A percentile compares a stretch with the other conserved stretches of the same genome.
These are phyloP conservation scores for Mortierella sp. DNA, from an alignment of 371 early-diverging fungal genomes.

Conservation along the genomic window DNA sequence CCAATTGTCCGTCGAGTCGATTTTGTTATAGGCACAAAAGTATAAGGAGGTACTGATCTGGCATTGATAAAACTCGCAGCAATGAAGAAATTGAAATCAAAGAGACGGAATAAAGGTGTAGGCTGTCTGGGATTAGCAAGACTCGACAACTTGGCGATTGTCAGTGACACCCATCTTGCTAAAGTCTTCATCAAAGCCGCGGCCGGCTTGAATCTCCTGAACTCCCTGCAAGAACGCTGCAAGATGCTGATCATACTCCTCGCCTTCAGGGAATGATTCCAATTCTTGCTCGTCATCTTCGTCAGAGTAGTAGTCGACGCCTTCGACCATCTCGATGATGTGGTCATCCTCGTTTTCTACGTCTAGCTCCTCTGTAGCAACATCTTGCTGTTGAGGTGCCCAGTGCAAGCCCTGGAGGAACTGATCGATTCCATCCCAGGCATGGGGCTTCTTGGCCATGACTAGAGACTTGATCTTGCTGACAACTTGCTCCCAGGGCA, in stretches of 20 bases:
- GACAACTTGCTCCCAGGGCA: slow-evolving; percentile 57
- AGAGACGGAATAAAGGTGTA: not conserved
- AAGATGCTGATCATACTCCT: slow-evolving; percentile 47
- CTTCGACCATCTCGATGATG: slow-evolving; percentile 46
- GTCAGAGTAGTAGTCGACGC: slow-evolving; percentile 46
- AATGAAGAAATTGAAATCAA: not conserved
- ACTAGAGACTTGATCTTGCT: slow-evolving; percentile 42
- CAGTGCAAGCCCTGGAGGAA: slow-evolving; percentile 56
- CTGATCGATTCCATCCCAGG: slow-evolving; percentile 51
- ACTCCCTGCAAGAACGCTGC: slow-evolving; percentile 41
- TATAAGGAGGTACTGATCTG: not conserved
- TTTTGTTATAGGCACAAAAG: not conserved
- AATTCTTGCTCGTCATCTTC: slow-evolving; percentile 39
- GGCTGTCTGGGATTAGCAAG: slow-evolving; percentile 21
- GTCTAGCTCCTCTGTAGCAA: slow-evolving; percentile 5
- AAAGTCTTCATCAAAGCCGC: slow-evolving; percentile 29
- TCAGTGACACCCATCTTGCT: slow-evolving; percentile 33
- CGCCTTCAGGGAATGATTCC: slow-evolving; percentile 38
- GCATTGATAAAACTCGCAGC: not conserved
- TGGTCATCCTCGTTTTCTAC: slow-evolving; percentile 38
- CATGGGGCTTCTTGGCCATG: slow-evolving; percentile 46
- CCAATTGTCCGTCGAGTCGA: not conserved
- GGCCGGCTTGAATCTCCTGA: slow-evolving; percentile 35
- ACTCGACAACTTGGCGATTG: slow-evolving; percentile 31
- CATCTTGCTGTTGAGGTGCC: slow-evolving; percentile 18